Base-by-base conservation (phyloP, 148 eudicot species). In the Chenopodium formosanum region DNA sequence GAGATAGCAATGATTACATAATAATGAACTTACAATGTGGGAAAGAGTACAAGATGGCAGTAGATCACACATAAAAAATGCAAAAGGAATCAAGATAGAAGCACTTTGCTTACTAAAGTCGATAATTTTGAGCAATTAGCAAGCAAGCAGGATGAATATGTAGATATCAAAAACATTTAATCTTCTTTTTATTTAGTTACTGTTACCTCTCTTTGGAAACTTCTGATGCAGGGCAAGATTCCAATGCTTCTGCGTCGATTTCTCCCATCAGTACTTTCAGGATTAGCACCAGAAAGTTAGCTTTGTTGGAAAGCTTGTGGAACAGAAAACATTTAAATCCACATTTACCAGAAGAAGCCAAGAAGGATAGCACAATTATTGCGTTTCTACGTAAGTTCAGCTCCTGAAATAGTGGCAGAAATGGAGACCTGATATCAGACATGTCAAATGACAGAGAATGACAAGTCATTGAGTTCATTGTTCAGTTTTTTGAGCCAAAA, bases 291-390 rank as follows among this genome's bases (percentile, higher is more conserved):
- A 93, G 88, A 82, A 91, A 89, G 75, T 87, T 90, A 72, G 81
- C 85, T 74, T 85, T 84, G 80, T 84, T 80, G 31, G 85, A 73
- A 73, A 91, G 87, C 78, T 85, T 87, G 70, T 89, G 85, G 77
- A 80, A 83, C 82, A 94, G 84, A 70, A 94, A 77, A 82, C 90
- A 88, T 40, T 91, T 92, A 69, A 93, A 80, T 32, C 98, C 94
- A 63, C 75, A 22, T 81, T 86, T 87, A 67, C 97, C 93, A n/a
- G 94, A 90, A 48, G 97, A 88, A 27, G 89, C 97, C 71, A 95
- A 78, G 85, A 91, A 92, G 79, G 97, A 93, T 73, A 95, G 86
- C 81, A 90, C 83, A 77, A 77, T 83, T 25, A 92, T 83, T 19
- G 90, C 84, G 80, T 87, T 86, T 81, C 94, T 86, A 72, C 92